Conservation (phyloP, 176 grass and related monocot genomes). For the Microstegium vimineum region DNA sequence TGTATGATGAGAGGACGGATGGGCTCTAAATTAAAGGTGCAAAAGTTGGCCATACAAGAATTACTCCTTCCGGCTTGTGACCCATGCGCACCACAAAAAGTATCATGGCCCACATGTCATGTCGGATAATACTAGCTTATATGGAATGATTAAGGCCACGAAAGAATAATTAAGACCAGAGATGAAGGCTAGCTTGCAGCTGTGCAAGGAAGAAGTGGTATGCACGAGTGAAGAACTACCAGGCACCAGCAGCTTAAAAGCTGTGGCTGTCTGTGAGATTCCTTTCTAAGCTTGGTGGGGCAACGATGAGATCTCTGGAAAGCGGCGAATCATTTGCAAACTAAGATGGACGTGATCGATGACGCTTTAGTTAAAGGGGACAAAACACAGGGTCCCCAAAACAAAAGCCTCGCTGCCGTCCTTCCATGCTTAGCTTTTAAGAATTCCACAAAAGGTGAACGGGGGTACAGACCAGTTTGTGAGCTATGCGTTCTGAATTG, state of each 20-base stretch:
- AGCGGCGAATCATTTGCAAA: slow-evolving; percentile 23
- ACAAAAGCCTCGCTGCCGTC: slow-evolving; percentile 22
- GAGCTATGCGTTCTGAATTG: neutral
- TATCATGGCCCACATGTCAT: neutral
- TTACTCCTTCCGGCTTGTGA: neutral
- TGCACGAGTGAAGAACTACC: slow-evolving; percentile 2
- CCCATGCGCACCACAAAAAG: neutral
- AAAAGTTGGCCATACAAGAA: neutral
- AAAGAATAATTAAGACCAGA: neutral
- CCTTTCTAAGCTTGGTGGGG: slow-evolving; percentile 10
- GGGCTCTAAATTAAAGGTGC: neutral
- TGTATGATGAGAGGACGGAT: neutral
- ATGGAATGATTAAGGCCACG: neutral
- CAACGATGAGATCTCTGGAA: slow-evolving; percentile 13
- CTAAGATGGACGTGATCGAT: neutral
- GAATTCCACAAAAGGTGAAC: neutral
- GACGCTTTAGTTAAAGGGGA: neutral
- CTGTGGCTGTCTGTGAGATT: slow-evolving; percentile 15
- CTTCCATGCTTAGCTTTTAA: slow-evolving; percentile 29
- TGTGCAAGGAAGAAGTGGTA: neutral
- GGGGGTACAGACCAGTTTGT: neutral
- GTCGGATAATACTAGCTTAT: neutral
- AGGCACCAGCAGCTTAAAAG: neutral
- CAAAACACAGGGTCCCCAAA: neutral
- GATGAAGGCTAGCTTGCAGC: neutral